Evolutionary conservation across 768 basidiomycete species (phyloP), one percentile per base, ranked within the genome.

Genomic region (Suillus cothurnatus): DNA sequence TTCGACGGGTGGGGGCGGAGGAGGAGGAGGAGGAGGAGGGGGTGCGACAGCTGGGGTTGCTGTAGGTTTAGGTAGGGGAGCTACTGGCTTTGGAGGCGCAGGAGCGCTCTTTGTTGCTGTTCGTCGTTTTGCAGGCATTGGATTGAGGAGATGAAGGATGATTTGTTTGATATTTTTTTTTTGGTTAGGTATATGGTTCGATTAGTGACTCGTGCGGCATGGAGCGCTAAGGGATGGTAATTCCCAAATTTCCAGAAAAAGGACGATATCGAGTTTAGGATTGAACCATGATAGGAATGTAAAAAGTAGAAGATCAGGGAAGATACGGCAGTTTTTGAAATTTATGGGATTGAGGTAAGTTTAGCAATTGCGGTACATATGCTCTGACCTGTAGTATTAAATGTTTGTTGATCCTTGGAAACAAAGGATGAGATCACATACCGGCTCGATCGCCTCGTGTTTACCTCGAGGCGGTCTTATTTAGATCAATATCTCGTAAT

Each of bases 251-350:
- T 39, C 38, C 63, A 26, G 71, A 75, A 75, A 68, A 28, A 65
- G 74, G 74, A 68, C 67, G 73, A 67, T 72, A 74, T 75, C 74
- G 73, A 61, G 64, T 68, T 61, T 34, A 66, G 61, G 74, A 76
- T 76, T 72, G 69, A 61, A 41, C 71, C 75, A 73, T 74, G 74
- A 75, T 77, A 75, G 75, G 75, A 62, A 76, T 60, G 61, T 74
- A 61, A 21, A 45, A 45, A n/a, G 45, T 6, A 57, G 31, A 61
- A 15, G 58, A 39, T 45, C 57, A 69, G 69, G 73, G 49, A 70
- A 66, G 56, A 70, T 67, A 70, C 74, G 73, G 74, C 62, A 65
- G 50, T 39, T 38, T 38, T 14, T 59, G 26, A 58, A 58, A 26
- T 39, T 39, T 34, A 56, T n/a, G 34, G 56, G 34, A 21, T 39